Percentiles rank a stretch among this genome's conserved stretches.
These are phyloP conservation scores for Tephrocybe rancida DNA, from an alignment of 768 basidiomycete species.

Conservation along the genomic window DNA sequence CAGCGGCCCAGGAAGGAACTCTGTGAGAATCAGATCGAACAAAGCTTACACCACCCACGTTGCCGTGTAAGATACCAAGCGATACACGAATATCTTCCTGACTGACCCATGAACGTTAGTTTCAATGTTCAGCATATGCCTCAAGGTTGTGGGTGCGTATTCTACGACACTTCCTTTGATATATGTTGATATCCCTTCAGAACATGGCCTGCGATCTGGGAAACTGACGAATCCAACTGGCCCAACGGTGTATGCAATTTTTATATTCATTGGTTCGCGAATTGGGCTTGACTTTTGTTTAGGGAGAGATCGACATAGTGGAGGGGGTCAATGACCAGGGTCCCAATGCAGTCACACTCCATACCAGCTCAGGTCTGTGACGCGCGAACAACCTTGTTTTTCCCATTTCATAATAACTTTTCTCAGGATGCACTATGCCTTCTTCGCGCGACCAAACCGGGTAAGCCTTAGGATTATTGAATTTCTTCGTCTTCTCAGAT, in stretches of 20 bases:
- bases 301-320: slow-evolving; percentile 42
- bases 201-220: slow-evolving; percentile 48
- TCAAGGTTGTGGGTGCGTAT: slow-evolving; percentile 47
- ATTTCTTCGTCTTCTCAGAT: background rate
- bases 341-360: slow-evolving; percentile 38
- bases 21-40: slow-evolving; percentile 54
- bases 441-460: slow-evolving; percentile 42
- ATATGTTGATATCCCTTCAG: slow-evolving; percentile 9
- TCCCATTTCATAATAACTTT: background rate
- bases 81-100: background rate
- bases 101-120: slow-evolving; percentile 17
- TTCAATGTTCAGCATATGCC: slow-evolving; percentile 54
- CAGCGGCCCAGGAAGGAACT: slow-evolving; percentile 52
- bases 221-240: slow-evolving; percentile 39
- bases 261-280: background rate
- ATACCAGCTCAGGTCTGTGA: slow-evolving; percentile 31
- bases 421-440: slow-evolving; percentile 46
- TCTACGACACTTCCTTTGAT: too few species aligned
- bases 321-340: slow-evolving; percentile 43
- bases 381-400: background rate
- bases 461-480: slow-evolving; percentile 31
- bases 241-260: slow-evolving; percentile 29
- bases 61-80: slow-evolving; percentile 42
- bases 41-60: slow-evolving; percentile 55
- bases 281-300: background rate